These are phyloP conservation scores for Psidium guajava DNA, from an alignment of 345 rosid species.

Conservation along the genomic window DNA sequence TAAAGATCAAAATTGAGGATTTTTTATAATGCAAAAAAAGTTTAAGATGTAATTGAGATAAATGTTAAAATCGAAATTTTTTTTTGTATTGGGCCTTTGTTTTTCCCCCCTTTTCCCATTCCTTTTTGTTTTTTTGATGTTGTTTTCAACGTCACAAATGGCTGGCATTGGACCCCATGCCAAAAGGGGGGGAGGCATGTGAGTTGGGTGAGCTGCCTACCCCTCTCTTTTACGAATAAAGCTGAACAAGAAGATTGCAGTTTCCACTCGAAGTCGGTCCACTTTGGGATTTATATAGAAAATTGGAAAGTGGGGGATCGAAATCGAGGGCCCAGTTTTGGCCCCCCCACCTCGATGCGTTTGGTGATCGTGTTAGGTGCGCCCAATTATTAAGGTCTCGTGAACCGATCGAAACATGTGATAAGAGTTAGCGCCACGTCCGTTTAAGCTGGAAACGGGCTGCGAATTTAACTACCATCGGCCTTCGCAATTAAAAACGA, in stretches of 20 bases:
- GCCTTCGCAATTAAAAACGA: rapidly evolving
- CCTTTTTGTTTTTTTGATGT: not conserved
- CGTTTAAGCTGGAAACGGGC: not conserved
- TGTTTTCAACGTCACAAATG: not conserved
- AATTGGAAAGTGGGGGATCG: too few species aligned
- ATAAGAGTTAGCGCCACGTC: too few species aligned
- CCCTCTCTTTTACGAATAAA: not conserved
- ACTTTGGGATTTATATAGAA: too few species aligned
- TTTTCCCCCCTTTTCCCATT: rapidly evolving
- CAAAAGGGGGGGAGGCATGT: not conserved
- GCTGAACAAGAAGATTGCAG: not conserved
- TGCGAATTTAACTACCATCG: too few species aligned
- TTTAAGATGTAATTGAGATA: too few species aligned
- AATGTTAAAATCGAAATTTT: too few species aligned
- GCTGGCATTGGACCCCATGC: not conserved
- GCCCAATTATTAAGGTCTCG: not conserved
- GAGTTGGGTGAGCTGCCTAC: not conserved
- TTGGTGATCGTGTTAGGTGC: not conserved
- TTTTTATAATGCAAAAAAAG: too few species aligned
- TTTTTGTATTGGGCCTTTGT: too few species aligned
- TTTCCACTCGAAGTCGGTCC: not conserved
- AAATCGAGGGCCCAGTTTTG: too few species aligned
- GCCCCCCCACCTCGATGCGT: not conserved
- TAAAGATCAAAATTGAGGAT: too few species aligned
- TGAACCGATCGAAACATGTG: not conserved